A percentile compares a stretch with the other conserved stretches of the same genome.
Evolutionary conservation across 2,329 filamentous ascomycete species (phyloP).

Genomic region (Talaromyces sp.): DNA sequence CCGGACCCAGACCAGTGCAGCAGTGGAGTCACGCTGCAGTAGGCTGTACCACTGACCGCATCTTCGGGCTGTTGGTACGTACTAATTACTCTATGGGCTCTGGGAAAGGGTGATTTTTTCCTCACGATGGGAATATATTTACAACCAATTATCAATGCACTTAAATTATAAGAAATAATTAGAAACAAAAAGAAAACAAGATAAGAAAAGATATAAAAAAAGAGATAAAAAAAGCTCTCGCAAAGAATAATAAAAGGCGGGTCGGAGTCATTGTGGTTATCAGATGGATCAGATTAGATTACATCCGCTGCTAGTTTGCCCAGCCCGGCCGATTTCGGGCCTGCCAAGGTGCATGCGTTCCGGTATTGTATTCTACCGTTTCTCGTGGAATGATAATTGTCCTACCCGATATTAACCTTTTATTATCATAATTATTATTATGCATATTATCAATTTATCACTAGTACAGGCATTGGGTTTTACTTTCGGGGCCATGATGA

Average conservation of each 20-base stretch:
- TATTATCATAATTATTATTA: no score
- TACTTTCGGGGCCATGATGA: neutral
- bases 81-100: no score
- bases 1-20: no score
- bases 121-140: no score
- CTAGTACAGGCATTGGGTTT: no score
- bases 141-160: no score
- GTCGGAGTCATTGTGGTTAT: neutral
- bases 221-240: neutral
- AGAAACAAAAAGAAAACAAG: neutral
- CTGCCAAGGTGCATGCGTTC: neutral
- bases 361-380: neutral
- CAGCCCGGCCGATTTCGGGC: neutral
- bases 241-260: neutral
- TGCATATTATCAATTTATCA: no score
- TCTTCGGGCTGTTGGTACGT: no score
- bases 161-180: no score
- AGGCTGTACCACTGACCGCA: neutral
- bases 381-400: no score
- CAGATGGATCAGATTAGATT: slow-evolving; percentile 5
- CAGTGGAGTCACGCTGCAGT: neutral
- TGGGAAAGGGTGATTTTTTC: no score
- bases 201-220: neutral
- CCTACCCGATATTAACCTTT: no score
- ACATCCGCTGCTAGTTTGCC: neutral